Conservation (phyloP, 441 rosid species). For the Mallotus japonicus region DNA sequence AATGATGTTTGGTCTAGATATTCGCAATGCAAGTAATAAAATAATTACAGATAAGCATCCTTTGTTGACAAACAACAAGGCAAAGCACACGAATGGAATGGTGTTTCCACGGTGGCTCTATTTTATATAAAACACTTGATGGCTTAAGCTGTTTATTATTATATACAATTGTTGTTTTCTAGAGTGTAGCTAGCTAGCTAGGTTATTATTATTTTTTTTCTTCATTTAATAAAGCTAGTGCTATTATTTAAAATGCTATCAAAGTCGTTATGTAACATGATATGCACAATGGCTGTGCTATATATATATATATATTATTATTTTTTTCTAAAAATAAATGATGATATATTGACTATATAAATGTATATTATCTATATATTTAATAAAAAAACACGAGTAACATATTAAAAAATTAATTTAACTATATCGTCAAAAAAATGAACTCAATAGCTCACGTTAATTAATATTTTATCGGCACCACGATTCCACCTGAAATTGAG, state of each 20-base stretch:
- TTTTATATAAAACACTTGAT: conserved; percentile 10
- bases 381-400: too few species aligned
- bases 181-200: neutral
- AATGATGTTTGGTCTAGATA: neutral
- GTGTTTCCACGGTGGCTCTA: conserved; percentile 16
- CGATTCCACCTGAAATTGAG: too few species aligned
- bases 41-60: conserved; percentile 17
- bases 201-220: neutral
- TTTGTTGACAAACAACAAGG: conserved; percentile 32
- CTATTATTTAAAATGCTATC: neutral
- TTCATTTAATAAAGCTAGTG: neutral
- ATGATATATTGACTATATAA: too few species aligned
- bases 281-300: conserved; percentile 8
- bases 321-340: too few species aligned
- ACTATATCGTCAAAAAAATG: too few species aligned
- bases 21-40: conserved; percentile 11
- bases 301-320: too few species aligned
- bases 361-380: too few species aligned
- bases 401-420: too few species aligned
- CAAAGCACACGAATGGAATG: conserved; percentile 21
- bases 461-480: too few species aligned
- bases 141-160: neutral
- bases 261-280: neutral
- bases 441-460: too few species aligned
- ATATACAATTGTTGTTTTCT: neutral